Evolutionary conservation across 2,329 filamentous ascomycete genomes (phyloP), one percentile per base, ranked within the genome.

Genomic region (Fusarium mundagurra): DNA sequence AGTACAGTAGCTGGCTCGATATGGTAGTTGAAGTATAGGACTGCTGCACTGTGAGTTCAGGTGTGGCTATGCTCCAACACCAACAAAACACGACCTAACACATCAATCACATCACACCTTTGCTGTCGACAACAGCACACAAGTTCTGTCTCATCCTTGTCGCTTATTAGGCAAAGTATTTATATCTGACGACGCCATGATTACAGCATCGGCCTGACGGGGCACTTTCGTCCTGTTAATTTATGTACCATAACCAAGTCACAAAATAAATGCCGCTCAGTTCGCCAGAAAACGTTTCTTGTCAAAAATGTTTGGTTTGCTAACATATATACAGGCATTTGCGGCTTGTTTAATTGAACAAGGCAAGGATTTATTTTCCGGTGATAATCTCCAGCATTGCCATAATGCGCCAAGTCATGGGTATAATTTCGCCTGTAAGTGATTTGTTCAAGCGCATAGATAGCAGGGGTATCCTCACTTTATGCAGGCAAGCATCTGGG

Each of bases 391-490:
- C 18, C 29, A 24, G 36, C 33, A 45, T 60, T 65, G 53, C 20
- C 31, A 71, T 61, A 53, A 54, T 43, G 29, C 38, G 47, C 45
- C 64, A 44, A 58, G 45, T 38, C 22, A 22, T 33, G 59, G 34
- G 60, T 36, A 66, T 38, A 66, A 71, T 70, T 31, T 70, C 61
- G 47, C 59, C 63, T 71, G 27, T 39, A 36, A 48, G 43, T 54
- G 31, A 55, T 58, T 58, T 55, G 61, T 60, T 60, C 61, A 41
- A 27, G 45, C 36, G 47, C 64, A 67, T 67, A 31, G 43, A 44
- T 33, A n/a, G n/a, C 61, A 71, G 61, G 68, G 68, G 27, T 67
- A 57, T 36, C 43, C 61, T 71, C 62, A 71, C 36, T 41, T 62
- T 54, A 71, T 71, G 67, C 68, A 71, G 34, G 31, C 29, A 65